These are phyloP conservation scores for Multifurca ochricompacta DNA, from an alignment of 768 basidiomycete genomes.

Conservation along the genomic window DNA sequence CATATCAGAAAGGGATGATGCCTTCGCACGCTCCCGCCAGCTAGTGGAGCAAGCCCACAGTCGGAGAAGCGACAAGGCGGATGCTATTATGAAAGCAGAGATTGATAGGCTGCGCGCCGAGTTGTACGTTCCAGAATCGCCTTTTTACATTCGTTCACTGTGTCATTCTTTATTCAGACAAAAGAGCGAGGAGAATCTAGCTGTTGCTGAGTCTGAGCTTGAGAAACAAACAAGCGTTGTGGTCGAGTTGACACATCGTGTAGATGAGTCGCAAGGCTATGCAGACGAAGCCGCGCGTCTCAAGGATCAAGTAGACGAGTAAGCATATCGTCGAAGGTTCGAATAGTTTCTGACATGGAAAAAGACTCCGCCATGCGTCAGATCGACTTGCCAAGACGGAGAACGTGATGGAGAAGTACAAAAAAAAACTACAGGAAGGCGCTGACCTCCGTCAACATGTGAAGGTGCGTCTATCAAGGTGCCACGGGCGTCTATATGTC, in stretches of 20 bases:
- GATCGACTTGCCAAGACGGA: slow-evolving; percentile 91
- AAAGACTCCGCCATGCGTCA: slow-evolving; percentile 85
- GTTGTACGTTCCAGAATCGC: slow-evolving; percentile 51
- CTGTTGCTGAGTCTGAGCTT: slow-evolving; percentile 71
- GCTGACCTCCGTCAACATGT: slow-evolving; percentile 83
- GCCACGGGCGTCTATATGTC: neutral
- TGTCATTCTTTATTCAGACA: slow-evolving; percentile 47
- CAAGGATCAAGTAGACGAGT: slow-evolving; percentile 96
- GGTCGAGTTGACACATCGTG: slow-evolving; percentile 66
- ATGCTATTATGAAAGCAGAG: slow-evolving; percentile 70
- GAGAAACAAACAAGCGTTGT: slow-evolving; percentile 68
- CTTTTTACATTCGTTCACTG: slow-evolving; percentile 20
- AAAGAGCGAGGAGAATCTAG: slow-evolving; percentile 90
- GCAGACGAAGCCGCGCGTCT: slow-evolving; percentile 74
- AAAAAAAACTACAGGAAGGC: slow-evolving; percentile 94
- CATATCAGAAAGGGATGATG: slow-evolving; percentile 72
- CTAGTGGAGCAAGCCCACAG: slow-evolving; percentile 51
- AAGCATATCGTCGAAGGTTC: slow-evolving; percentile 25
- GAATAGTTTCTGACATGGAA: neutral
- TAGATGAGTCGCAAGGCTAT: slow-evolving; percentile 70
- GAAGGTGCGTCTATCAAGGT: slow-evolving; percentile 44
- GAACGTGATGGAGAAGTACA: slow-evolving; percentile 98
- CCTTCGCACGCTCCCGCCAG: slow-evolving; percentile 52
- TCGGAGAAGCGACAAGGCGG: slow-evolving; percentile 58
- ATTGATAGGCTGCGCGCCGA: slow-evolving; percentile 75